Evolutionary conservation across 2,329 filamentous ascomycete species (phyloP), one percentile per base, ranked within the genome.

Genomic region (Ceratocystis cubensis): DNA sequence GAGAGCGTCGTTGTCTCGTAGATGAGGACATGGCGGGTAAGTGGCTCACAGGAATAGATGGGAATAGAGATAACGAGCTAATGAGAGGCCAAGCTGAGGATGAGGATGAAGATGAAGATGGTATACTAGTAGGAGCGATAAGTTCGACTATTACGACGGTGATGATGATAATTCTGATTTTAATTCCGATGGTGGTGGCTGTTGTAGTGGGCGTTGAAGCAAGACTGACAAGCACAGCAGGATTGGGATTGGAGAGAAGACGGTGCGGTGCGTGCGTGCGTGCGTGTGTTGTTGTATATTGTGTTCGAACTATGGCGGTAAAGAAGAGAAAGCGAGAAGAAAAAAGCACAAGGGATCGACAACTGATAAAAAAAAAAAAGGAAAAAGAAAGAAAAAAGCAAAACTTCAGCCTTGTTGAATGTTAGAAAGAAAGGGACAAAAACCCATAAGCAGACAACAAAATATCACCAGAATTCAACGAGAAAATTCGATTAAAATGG

Each of bases 1-100:
- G 84, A 63, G 84, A 86, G 71, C 84, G 82, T 70, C 85, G 81
- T 72, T 84, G 84, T 72, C 82, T 76, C 22, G 66, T 65, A 13
- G 67, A 68, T 25, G 65, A 67, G 20, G 66, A 65, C 66, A 67
- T 67, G 22, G 67, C 72, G 75, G 62, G 17, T 25, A 25, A 20
- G 46, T 44, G 46, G 46, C 46, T 20, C 17, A 50, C 46, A 22
- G 20, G 20, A 53, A 33, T 33, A 53, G 28, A 50, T 45, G 22
- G 46, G 46, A 22, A 50, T 22, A 22, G 46, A 50, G n/a, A 50
- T 50, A 50, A 50, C 46, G n/a, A 22, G 46, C 46, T 50, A 13
- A 41, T 41, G 10, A 13, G 10, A 41, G 37, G 10, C 46, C 22
- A 22, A 50, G 46, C 46, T 2, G 46, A 50, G n/a, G 46, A 13